Conservation (phyloP, 345 rosid genomes). For the Ricinus communis region DNA sequence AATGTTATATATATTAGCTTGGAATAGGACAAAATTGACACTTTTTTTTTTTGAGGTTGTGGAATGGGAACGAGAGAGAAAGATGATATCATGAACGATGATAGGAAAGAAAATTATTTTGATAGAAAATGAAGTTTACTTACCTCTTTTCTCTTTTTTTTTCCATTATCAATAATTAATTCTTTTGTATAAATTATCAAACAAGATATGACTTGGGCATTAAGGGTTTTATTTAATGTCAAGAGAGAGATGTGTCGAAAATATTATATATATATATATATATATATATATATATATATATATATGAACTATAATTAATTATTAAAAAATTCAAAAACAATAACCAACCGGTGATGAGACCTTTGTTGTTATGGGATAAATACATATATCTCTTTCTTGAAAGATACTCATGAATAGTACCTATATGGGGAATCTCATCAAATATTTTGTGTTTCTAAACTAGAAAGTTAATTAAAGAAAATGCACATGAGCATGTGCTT, state of each 20-base stretch:
- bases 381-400: slow-evolving; percentile 7
- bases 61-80: slow-evolving; percentile 21
- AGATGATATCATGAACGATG: slow-evolving; percentile 24
- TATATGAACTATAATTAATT: too few species aligned
- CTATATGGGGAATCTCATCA: not conserved
- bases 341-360: not conserved
- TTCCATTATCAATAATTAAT: not conserved
- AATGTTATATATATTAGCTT: not conserved
- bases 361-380: not conserved
- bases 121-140: slow-evolving; percentile 27
- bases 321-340: not conserved
- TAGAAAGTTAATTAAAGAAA: not conserved
- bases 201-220: slow-evolving; percentile 20
- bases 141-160: slow-evolving; percentile 6
- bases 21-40: slow-evolving; percentile 14
- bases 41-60: too few species aligned
- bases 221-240: slow-evolving; percentile 11
- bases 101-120: not conserved
- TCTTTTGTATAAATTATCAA: not conserved
- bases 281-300: too few species aligned
- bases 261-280: too few species aligned
- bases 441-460: not conserved
- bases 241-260: not conserved
- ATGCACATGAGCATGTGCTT: slow-evolving; percentile 3
- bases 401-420: slow-evolving; percentile 6